phyloP scores from a whole-genome alignment of 495 filamentous ascomycete species.

The Penicillium diatomitis region DNA sequence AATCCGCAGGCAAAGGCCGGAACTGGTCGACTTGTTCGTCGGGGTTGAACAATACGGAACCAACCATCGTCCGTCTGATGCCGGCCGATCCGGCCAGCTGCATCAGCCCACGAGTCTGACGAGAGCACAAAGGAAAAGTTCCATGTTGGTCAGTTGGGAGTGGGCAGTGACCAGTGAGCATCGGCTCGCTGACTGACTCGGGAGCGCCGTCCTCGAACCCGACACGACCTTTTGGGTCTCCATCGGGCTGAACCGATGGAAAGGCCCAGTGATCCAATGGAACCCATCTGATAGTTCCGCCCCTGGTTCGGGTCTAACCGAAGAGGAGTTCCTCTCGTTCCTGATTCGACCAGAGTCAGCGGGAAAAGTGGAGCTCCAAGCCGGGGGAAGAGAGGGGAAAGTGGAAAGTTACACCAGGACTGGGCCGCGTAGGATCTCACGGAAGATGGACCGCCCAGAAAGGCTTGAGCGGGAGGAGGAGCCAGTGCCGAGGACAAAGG shows the following conservation, averaged over 20 bases:
- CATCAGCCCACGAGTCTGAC: background rate
- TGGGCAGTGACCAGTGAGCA: background rate
- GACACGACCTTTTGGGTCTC: background rate
- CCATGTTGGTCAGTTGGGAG: no score
- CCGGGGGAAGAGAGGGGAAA: no score
- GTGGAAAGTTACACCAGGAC: no score
- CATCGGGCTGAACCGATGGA: background rate
- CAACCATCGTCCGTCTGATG: constrained; percentile 3
- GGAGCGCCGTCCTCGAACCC: background rate
- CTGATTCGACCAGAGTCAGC: no score
- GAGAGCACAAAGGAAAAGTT: no score
- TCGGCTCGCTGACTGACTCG: background rate
- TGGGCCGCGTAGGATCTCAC: constrained; percentile 2
- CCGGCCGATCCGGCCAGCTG: constrained; percentile 7
- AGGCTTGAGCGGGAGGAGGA: background rate
- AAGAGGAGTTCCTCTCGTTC: background rate
- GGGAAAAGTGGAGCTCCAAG: no score
- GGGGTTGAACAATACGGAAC: background rate
- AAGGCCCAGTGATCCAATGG: background rate
- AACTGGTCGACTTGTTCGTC: no score
- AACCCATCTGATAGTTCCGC: background rate
- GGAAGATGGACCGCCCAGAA: constrained; percentile 1
- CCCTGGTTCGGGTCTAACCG: constrained; percentile 10
- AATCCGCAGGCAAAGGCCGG: no score
- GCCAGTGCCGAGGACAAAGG: background rate